Base-by-base conservation (phyloP, 352 stramenopile species). In the Globisporangium spiculum region DNA sequence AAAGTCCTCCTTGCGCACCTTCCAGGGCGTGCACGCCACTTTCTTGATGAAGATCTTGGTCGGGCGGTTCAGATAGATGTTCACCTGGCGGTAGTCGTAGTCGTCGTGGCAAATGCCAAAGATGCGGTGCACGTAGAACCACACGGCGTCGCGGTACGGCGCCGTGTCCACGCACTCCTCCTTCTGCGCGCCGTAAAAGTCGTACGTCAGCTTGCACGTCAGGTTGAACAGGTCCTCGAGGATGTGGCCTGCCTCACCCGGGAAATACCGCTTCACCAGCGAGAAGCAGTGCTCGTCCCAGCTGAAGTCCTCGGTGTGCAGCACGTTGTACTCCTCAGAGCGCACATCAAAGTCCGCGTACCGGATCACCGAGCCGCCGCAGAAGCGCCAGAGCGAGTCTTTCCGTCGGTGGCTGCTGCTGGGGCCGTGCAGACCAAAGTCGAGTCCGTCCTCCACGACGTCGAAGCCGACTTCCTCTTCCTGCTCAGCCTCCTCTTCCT, bases 281-380 rank as follows among this genome's bases (percentile, higher is more conserved):
- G 89, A 92, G 71, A 95, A 95, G 63, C 87, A 92, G 66, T 96
- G 89, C 69, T 96, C 87, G 61, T 93, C 89, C 89, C 89, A 96
- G 69, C 84, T 92, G 69, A 96, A 96, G 66, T 96, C 89, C 60
- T 96, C 87, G 20, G 89, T 95, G 66, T 96, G 86, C 32, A 96
- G 73, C 66, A 96, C 85, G 48, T 84, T 81, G 63, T 96, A 94
- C 44, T 90, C 81, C 52, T 79, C 66, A 1, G 87, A 93, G 26
- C 79, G 78, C n/a, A 96, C 86, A 71, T 96, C 87, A 75, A 96
- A 96, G 75, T 96, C 89, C 1, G 80, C 75, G 60, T 96, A 94
- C 22, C 86, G 84, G 52, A 93, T 81, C 34, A 93, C 83, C 18
- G 82, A 88, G 24, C 87, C 85, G 34, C 88, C 88, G 57, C 89